These are phyloP conservation scores for Mikania micrantha DNA, from an alignment of 129 eudicot species.

Conservation along the genomic window DNA sequence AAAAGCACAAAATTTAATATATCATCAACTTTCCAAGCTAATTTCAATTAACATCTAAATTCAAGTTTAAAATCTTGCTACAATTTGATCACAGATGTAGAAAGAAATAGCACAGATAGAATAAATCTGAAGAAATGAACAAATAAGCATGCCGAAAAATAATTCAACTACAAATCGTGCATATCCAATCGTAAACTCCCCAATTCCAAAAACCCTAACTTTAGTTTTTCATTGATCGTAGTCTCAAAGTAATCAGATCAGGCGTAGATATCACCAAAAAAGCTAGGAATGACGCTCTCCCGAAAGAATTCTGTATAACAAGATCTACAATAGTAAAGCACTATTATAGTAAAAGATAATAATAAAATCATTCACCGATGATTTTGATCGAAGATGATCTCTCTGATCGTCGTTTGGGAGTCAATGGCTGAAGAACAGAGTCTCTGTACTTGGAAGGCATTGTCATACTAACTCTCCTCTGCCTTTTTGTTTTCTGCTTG, in stretches of 20 bases:
- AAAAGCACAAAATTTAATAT: slow-evolving; percentile 7
- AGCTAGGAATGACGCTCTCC: slow-evolving; percentile 15
- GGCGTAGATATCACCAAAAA: slow-evolving; percentile 10
- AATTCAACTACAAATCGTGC: slow-evolving; percentile 8
- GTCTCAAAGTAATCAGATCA: slow-evolving; percentile 18
- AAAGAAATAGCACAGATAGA: slow-evolving; percentile 4
- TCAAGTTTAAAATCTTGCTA: slow-evolving; percentile 3
- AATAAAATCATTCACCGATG: slow-evolving; percentile 14
- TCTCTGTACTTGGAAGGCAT: slow-evolving; percentile 40
- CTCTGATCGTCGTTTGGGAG: slow-evolving; percentile 20
- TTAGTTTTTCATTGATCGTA: slow-evolving; percentile 7
- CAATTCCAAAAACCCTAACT: neutral
- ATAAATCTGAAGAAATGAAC: slow-evolving; percentile 5
- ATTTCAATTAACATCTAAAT: neutral
- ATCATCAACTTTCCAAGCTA: neutral
- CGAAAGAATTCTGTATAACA: slow-evolving; percentile 4
- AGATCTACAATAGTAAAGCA: slow-evolving; percentile 9
- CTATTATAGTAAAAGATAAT: neutral
- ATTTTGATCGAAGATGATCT: slow-evolving; percentile 3
- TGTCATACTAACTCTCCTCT: slow-evolving; percentile 25
- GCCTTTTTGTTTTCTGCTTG: slow-evolving; percentile 18
- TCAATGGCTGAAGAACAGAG: slow-evolving; percentile 39
- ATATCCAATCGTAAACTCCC: neutral
- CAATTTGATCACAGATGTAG: neutral
- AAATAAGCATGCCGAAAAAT: neutral